Conservation (phyloP, 345 rosid genomes). For the Gossypium stocksii region DNA sequence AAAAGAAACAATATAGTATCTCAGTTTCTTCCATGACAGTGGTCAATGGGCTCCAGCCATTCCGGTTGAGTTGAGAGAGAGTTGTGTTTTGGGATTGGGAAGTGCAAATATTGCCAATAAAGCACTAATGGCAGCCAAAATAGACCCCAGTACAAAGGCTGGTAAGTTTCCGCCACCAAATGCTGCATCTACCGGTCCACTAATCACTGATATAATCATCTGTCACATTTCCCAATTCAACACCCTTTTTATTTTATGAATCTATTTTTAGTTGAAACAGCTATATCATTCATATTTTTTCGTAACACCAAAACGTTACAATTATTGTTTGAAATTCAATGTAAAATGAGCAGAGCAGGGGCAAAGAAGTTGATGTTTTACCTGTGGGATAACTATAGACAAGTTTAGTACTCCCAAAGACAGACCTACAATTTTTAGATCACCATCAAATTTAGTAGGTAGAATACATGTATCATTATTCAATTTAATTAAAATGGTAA, state of each 20-base stretch:
- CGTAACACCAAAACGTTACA: no score
- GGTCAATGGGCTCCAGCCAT: neutral
- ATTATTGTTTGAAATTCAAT: neutral
- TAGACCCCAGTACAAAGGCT: constrained; percentile 17
- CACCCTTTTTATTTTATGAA: neutral
- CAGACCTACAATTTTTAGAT: neutral
- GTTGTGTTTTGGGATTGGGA: constrained; percentile 10
- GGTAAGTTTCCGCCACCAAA: constrained; percentile 71
- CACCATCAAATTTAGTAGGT: neutral
- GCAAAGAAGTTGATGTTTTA: neutral
- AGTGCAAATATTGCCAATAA: constrained; percentile 12
- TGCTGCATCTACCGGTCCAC: constrained; percentile 63
- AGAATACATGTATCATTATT: no score
- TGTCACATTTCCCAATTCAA: constrained; percentile 1
- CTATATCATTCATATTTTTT: neutral
- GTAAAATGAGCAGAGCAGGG: neutral
- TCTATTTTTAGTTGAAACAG: neutral
- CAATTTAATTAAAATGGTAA: no score
- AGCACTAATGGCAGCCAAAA: neutral
- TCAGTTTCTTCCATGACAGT: no score
- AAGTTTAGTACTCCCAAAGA: constrained; percentile 3
- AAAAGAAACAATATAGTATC: neutral
- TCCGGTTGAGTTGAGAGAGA: neutral
- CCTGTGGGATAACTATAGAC: constrained; percentile 17
- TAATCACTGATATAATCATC: constrained; percentile 66